phyloP scores from a whole-genome alignment of 805 yeast genomes.

The Torulaspora delbrueckii region DNA sequence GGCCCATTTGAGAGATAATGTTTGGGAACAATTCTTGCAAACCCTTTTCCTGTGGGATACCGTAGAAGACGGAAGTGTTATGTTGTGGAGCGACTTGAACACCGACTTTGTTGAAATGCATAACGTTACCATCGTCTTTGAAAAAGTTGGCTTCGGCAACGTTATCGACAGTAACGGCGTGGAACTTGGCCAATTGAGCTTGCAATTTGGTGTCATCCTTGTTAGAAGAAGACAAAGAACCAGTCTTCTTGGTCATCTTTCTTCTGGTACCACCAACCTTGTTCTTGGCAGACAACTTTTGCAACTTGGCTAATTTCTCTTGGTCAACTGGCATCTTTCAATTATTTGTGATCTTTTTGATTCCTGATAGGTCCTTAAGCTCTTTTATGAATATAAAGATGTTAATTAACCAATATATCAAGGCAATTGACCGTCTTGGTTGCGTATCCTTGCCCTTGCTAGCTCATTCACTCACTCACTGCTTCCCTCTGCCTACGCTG shows the following conservation, averaged over 20 bases:
- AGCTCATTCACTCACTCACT: background rate
- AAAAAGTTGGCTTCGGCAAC: conserved; percentile 97
- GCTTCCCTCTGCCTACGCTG: conserved; percentile 3
- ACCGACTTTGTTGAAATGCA: conserved; percentile 95
- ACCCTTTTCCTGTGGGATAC: conserved; percentile 89
- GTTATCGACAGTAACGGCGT: conserved; percentile 82
- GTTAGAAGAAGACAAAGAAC: conserved; percentile 46
- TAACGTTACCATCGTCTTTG: conserved; percentile 91
- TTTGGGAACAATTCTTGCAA: conserved; percentile 89
- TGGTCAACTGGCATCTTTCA: conserved; percentile 78
- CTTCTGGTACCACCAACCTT: conserved; percentile 89
- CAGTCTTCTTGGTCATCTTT: conserved; percentile 72
- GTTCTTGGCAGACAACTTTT: conserved; percentile 66
- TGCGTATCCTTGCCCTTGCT: background rate
- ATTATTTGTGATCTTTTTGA: background rate
- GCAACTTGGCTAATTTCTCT: conserved; percentile 89
- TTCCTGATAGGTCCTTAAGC: background rate
- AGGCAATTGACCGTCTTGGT: too few species aligned
- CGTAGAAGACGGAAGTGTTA: conserved; percentile 93
- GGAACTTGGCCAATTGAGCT: conserved; percentile 80
- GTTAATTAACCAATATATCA: too few species aligned
- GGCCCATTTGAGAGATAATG: conserved; percentile 93
- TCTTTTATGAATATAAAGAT: background rate
- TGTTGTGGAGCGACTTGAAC: conserved; percentile 87
- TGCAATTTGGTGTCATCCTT: conserved; percentile 90